Evolutionary conservation across 768 basidiomycete genomes (phyloP).

Genomic region (Pleurotus cornucopiae): DNA sequence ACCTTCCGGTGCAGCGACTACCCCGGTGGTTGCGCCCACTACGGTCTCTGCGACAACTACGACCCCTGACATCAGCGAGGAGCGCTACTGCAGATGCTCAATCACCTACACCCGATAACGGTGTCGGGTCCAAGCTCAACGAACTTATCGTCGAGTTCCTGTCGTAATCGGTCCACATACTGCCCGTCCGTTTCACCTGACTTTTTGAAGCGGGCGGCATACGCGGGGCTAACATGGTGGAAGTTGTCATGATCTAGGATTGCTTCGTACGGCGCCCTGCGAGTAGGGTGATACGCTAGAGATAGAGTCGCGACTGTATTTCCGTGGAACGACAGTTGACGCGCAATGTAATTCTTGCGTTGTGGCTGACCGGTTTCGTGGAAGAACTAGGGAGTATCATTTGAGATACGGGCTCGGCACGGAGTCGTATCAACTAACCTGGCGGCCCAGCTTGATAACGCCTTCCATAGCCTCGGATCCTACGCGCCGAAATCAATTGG

Average conservation of each 20-base stretch:
- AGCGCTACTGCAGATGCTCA: not conserved
- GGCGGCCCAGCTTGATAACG: constrained; percentile 77
- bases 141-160: constrained; percentile 86
- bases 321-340: constrained; percentile 80
- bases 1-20: constrained; percentile 71
- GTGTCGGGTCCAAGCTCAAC: constrained; percentile 77
- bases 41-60: constrained; percentile 83
- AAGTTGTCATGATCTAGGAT: constrained; percentile 64
- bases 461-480: constrained; percentile 90
- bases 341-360: constrained; percentile 75
- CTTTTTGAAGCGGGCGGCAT: constrained; percentile 72
- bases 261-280: constrained; percentile 64
- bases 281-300: constrained; percentile 59
- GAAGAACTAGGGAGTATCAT: constrained; percentile 47
- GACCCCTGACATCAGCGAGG: not conserved
- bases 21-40: constrained; percentile 81
- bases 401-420: not conserved
- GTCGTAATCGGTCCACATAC: constrained; percentile 71
- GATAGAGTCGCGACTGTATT: constrained; percentile 74
- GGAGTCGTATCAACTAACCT: constrained; percentile 37
- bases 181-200: constrained; percentile 69
- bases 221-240: constrained; percentile 87
- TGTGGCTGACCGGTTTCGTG: constrained; percentile 64
- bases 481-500: constrained; percentile 20
- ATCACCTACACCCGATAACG: constrained; percentile 68